phyloP scores from a whole-genome alignment of 257 asterid genomes.

The Gentiana macrophylla region DNA sequence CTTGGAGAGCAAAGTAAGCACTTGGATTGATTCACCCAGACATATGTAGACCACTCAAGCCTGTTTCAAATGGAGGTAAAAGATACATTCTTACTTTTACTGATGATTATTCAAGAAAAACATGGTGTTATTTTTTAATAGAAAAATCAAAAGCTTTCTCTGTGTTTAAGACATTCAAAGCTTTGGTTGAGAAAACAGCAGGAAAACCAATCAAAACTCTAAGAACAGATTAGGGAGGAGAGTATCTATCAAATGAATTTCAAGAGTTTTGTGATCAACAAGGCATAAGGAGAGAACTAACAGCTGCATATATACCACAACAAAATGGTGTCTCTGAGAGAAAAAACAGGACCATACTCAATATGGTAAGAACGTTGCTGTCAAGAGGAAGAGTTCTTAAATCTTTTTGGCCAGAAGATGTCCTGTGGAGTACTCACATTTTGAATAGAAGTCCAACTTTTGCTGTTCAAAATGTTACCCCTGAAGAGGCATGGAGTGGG shows the following conservation, averaged over 20 bases:
- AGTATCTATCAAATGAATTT: too few relatives aligned
- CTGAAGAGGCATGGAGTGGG: background rate
- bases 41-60: constrained; percentile 1
- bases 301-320: too few relatives aligned
- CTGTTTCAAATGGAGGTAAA: background rate
- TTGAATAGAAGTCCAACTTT: background rate
- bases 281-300: too few relatives aligned
- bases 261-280: too few relatives aligned
- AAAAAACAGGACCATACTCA: too few relatives aligned
- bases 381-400: background rate
- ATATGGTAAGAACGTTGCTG: too few relatives aligned
- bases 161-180: background rate
- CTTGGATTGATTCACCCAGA: background rate
- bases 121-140: background rate
- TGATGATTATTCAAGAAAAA: background rate
- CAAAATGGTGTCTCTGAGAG: too few relatives aligned
- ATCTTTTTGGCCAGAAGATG: background rate
- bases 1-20: background rate
- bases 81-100: background rate
- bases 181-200: background rate
- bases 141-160: background rate
- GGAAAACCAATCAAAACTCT: too few relatives aligned
- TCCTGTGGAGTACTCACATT: background rate
- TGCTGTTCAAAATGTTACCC: background rate
- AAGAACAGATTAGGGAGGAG: too few relatives aligned